Conservation (phyloP, 176 grass and related monocot species). For the Pontederia crassipes region DNA sequence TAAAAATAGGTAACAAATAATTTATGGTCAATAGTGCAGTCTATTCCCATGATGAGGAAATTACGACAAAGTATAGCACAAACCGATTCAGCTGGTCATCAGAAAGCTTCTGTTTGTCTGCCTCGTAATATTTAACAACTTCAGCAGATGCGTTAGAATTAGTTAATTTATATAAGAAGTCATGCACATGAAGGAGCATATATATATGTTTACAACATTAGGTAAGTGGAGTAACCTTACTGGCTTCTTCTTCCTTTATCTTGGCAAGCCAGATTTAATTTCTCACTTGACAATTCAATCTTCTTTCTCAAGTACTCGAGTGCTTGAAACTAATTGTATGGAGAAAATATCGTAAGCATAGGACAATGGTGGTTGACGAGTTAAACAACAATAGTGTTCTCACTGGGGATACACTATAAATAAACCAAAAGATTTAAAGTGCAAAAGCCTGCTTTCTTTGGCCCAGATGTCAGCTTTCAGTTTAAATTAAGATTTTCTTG, state of each 20-base stretch:
- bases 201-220: too few species aligned
- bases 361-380: neutral
- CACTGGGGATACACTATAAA: too few species aligned
- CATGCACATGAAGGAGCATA: too few species aligned
- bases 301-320: constrained; percentile 78
- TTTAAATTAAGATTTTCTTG: constrained; percentile 63
- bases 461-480: constrained; percentile 80
- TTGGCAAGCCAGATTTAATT: constrained; percentile 58
- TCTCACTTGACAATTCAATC: constrained; percentile 74
- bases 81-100: constrained; percentile 58
- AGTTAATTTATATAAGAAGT: neutral
- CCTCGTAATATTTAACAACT: constrained; percentile 76
- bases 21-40: neutral
- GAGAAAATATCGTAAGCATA: neutral
- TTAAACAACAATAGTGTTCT: neutral
- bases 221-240: constrained; percentile 36
- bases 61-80: neutral
- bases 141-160: constrained; percentile 43
- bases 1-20: constrained; percentile 14
- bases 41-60: constrained; percentile 4
- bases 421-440: neutral
- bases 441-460: constrained; percentile 73
- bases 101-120: constrained; percentile 70
- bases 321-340: constrained; percentile 27
- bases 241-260: constrained; percentile 65